Conservation (phyloP, 106 monocot species). For the Xerophyta viscosa region DNA sequence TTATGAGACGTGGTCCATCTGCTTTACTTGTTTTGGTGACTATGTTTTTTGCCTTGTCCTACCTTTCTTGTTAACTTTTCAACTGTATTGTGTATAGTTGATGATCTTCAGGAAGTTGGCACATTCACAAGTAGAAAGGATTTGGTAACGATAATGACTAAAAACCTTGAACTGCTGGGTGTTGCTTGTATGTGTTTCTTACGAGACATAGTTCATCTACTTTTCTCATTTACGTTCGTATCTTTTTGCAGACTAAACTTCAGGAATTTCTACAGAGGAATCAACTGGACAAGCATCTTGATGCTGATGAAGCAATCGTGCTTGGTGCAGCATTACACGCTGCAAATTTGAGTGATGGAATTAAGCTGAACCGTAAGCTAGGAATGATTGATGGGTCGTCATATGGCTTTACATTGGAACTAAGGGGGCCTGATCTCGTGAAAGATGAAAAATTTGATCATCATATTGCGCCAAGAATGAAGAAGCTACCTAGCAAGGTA, state of each 20-base stretch:
- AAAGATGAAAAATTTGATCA: conserved; percentile 59
- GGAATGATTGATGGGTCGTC: conserved; percentile 96
- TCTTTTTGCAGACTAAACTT: conserved; percentile 59
- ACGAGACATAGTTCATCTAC: too few species aligned
- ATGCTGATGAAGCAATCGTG: conserved; percentile 99
- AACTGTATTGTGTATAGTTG: too few species aligned
- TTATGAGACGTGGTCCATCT: too few species aligned
- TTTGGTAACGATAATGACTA: too few species aligned
- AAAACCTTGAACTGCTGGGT: too few species aligned
- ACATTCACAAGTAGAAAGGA: too few species aligned
- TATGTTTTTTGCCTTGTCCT: too few species aligned
- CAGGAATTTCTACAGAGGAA: conserved; percentile 87
- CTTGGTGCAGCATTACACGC: conserved; percentile 93
- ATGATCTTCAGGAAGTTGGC: too few species aligned
- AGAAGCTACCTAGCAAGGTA: conserved; percentile 94
- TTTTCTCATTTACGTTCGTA: background rate
- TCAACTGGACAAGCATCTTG: conserved; percentile 84
- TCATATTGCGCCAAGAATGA: conserved; percentile 81
- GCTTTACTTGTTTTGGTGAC: too few species aligned
- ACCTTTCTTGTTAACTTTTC: too few species aligned
- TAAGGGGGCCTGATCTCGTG: conserved; percentile 52
- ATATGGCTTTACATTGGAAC: conserved; percentile 70
- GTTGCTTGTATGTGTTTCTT: too few species aligned
- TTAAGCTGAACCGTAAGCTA: conserved; percentile 91
- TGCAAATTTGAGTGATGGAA: conserved; percentile 99